phyloP scores from a whole-genome alignment of 305 asterid genomes.

The Plantago lanceolata region DNA sequence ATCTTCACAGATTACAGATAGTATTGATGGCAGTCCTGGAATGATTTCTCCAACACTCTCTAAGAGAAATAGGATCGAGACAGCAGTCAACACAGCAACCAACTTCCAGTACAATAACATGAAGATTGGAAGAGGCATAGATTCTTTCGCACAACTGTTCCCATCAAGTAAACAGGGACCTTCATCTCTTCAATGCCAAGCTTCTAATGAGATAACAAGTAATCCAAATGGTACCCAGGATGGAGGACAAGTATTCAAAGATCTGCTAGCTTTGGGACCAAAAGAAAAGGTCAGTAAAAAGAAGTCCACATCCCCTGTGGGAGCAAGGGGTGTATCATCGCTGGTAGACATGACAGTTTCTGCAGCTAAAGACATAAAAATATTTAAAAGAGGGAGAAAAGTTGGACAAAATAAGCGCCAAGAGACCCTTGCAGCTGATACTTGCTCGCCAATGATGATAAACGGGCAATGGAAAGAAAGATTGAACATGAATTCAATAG shows the following conservation, averaged over 20 bases:
- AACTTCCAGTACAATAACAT: conserved; percentile 25
- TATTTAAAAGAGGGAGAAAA: conserved; percentile 31
- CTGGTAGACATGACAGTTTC: conserved; percentile 36
- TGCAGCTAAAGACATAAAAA: conserved; percentile 30
- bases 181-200: conserved; percentile 27
- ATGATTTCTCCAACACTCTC: conserved; percentile 49
- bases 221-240: conserved; percentile 28
- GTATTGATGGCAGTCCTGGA: conserved; percentile 28
- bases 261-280: conserved; percentile 47
- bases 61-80: conserved; percentile 69
- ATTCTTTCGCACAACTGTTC: conserved; percentile 25
- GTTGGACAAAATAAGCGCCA: conserved; percentile 39
- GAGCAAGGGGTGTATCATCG: conserved; percentile 44
- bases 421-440: conserved; percentile 50
- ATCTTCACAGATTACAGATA: conserved; percentile 29
- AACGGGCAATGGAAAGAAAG: conserved; percentile 64
- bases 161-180: conserved; percentile 30
- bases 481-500: conserved; percentile 35
- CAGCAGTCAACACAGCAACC: conserved; percentile 33
- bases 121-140: conserved; percentile 7
- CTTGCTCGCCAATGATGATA: conserved; percentile 36
- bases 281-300: conserved; percentile 39
- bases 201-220: conserved; percentile 22
- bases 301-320: conserved; percentile 55
- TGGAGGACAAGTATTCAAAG: conserved; percentile 30